These are phyloP conservation scores for Parachaetomium inaequale DNA, from an alignment of 495 filamentous ascomycete species.

Conservation along the genomic window DNA sequence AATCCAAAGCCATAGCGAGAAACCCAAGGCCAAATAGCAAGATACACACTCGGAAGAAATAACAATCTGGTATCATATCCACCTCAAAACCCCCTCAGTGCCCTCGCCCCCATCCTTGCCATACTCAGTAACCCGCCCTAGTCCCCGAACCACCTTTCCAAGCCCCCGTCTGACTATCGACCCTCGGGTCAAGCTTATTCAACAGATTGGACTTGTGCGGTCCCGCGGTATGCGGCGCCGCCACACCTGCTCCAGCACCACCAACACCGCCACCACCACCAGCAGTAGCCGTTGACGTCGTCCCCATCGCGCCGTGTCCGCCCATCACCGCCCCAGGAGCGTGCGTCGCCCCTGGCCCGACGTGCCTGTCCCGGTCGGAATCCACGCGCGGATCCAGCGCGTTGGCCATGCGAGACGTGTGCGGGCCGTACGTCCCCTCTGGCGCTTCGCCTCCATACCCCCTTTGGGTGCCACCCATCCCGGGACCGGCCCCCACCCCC, in stretches of 20 bases:
- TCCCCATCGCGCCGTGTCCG: not conserved
- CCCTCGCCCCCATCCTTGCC: not conserved
- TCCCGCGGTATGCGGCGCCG: constrained; percentile 41
- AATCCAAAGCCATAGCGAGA: not conserved
- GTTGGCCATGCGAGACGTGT: constrained; percentile 37
- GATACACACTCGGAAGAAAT: not conserved
- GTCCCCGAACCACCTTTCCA: not conserved
- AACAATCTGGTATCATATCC: not conserved
- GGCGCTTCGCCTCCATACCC: constrained; percentile 16
- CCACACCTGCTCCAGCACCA: constrained; percentile 25
- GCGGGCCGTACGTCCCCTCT: constrained; percentile 41
- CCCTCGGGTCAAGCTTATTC: constrained; percentile 52
- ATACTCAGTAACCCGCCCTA: not conserved
- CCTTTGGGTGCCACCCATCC: no score
- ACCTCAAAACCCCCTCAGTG: not conserved
- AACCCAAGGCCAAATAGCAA: not conserved
- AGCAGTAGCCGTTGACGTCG: not conserved
- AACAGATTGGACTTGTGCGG: constrained; percentile 47
- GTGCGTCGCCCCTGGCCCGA: not conserved
- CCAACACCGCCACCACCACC: not conserved
- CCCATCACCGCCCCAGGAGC: not conserved
- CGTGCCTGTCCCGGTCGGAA: constrained; percentile 21
- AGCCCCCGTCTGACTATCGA: constrained; percentile 35
- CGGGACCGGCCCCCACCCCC: no score
- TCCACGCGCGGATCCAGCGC: constrained; percentile 45